Evolutionary conservation across 192 early-diverging fungal species (phyloP), one percentile per base, ranked within the genome.

Genomic region (Gonapodya prolifera): DNA sequence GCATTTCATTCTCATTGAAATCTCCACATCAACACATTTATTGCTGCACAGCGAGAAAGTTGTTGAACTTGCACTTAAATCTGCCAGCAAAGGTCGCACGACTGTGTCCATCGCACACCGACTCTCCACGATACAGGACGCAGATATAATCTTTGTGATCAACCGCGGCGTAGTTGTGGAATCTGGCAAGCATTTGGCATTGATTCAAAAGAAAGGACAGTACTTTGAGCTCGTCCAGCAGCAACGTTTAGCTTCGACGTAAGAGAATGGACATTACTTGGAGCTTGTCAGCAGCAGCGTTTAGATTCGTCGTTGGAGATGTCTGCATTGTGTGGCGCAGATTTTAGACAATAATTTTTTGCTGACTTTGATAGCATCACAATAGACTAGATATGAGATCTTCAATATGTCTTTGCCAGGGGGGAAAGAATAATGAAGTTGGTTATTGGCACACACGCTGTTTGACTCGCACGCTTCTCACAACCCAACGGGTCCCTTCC

Each of bases 31-130:
- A 18, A 13, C 71, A 18, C 2, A 73, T 8, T 32, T 32, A 2
- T 29, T 32, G 71, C 31, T 29, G 8, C 71, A 32, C 31, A 18
- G 28, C 29, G 94, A 96, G 83, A 87, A 83, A 75, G 81, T 92
- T 1, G 94, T 96, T 8, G 94, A 95, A 81, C 84, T 86, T 35
- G 94, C 94, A 1, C 83, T 96, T 71, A 94, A 95, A 78, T 74
- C 34, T 35, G 89, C 86, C 1, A 83, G 89, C n/a, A 78, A 82
- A 34, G 94, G 94, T 2, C 81, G 94, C 17, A 95, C 94, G 0
- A 94, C 94, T 0, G 86, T 94, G 61, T 82, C 84, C 35, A 89
- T 89, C 81, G 85, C 84, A 31, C 81, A 84, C 35, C 75, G 77
- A 1, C 61, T 81, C 34, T 88, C 91, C n/a, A 96, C 92, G 23